These are phyloP conservation scores for Periconia sp. DNA, from an alignment of 2,329 filamentous ascomycete species.

Conservation along the genomic window DNA sequence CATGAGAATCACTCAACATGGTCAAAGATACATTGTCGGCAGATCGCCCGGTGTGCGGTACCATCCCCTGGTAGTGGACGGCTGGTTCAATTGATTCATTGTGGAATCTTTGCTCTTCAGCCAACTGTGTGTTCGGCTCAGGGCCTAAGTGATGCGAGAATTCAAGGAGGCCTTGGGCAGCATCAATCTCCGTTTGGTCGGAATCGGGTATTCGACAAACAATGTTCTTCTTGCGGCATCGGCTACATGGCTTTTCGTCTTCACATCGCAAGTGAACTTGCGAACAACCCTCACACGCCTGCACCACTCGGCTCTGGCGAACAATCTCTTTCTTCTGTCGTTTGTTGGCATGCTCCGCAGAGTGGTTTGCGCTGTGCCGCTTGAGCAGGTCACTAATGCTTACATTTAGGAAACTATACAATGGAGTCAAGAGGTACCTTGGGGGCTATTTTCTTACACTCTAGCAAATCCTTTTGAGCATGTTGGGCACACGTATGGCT, in stretches of 20 bases:
- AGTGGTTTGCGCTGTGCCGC: slow-evolving; percentile 51
- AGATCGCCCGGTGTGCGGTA: too few relatives aligned
- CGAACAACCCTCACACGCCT: slow-evolving; percentile 57
- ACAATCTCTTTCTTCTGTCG: slow-evolving; percentile 26
- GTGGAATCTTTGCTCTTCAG: not conserved
- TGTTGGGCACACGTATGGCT: slow-evolving; percentile 49
- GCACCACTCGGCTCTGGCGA: slow-evolving; percentile 34
- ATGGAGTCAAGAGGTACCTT: too few relatives aligned
- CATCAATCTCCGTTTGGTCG: slow-evolving; percentile 21
- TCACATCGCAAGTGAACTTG: slow-evolving; percentile 57
- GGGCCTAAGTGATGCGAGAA: slow-evolving; percentile 29
- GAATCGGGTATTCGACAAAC: slow-evolving; percentile 39
- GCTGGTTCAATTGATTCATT: not conserved
- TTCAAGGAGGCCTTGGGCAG: slow-evolving; percentile 33
- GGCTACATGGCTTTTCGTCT: slow-evolving; percentile 56
- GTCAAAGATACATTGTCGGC: not conserved
- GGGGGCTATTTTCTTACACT: slow-evolving; percentile 33
- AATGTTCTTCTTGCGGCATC: slow-evolving; percentile 54
- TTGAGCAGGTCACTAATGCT: slow-evolving; percentile 51
- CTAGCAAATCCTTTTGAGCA: slow-evolving; percentile 52
- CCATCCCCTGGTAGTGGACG: not conserved
- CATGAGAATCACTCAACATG: not conserved
- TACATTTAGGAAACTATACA: slow-evolving; percentile 1
- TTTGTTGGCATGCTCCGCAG: slow-evolving; percentile 37
- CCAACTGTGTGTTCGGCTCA: not conserved